phyloP scores from a whole-genome alignment of 345 rosid species.

The Ceriops decandra region DNA sequence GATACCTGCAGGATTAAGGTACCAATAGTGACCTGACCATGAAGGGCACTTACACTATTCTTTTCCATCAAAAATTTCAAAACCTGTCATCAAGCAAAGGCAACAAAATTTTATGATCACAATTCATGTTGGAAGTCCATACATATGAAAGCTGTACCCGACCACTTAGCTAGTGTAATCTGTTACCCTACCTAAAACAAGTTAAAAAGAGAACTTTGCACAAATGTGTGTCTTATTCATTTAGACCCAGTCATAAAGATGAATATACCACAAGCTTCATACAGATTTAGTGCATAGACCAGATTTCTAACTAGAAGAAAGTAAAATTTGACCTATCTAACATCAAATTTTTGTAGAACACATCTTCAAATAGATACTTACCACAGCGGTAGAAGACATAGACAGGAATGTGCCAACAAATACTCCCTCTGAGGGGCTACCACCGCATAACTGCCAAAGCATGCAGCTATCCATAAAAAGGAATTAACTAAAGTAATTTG shows the following conservation, averaged over 20 bases:
- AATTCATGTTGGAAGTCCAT: background rate
- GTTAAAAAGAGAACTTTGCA: background rate
- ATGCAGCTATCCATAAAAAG: conserved; percentile 10
- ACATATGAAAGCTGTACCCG: conserved; percentile 17
- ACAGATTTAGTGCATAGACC: background rate
- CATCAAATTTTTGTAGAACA: background rate
- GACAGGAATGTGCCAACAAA: conserved; percentile 87
- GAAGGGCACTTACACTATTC: conserved; percentile 68
- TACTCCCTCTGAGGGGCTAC: conserved; percentile 81
- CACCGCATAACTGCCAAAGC: conserved; percentile 77
- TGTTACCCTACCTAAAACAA: background rate
- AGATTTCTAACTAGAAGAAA: background rate
- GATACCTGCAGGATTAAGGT: conserved; percentile 86
- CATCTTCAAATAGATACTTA: conserved; percentile 22
- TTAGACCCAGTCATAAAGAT: too few species aligned
- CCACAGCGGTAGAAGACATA: conserved; percentile 97
- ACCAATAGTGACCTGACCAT: conserved; percentile 89
- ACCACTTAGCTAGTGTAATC: too few species aligned
- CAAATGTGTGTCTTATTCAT: background rate
- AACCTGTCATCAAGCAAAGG: conserved; percentile 42
- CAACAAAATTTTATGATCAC: background rate
- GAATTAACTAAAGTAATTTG: background rate
- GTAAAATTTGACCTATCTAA: background rate
- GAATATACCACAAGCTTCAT: background rate
- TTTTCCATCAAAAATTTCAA: conserved; percentile 85